Base-by-base conservation (phyloP, 129 eudicot genomes). In the Kitagawia praeruptora region DNA sequence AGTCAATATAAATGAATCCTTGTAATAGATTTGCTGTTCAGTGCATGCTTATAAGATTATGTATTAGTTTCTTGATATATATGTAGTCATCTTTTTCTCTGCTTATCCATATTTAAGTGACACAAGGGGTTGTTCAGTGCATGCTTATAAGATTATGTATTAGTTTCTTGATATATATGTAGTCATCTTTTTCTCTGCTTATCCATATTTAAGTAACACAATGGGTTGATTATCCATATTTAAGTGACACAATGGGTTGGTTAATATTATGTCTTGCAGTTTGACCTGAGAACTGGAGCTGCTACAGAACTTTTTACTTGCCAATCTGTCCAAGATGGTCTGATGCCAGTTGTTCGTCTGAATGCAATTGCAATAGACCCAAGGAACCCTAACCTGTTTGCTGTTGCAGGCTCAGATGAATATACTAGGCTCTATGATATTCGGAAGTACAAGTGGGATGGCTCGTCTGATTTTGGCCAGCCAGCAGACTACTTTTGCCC, bases 401-500 rank as follows among this genome's bases (percentile, higher is more conserved):
- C 86, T 44, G 87, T 89, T 51, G 97, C 88, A 21, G 97, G 97
- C 21, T 81, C 88, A 41, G 97, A 92, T 75, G 92, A 86, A 75
- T 92, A 81, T 81, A 75, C 92, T 61, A 89, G 97, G 78, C 80
- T 92, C 70, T 92, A 87, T 82, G 97, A 92, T 85, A 89, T 89
- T 63, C 91, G 97, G 27, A 85, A 53, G 63, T 83, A 83, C 74
- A 86, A 69, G 70, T 81, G 87, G 85, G 86, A 89, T 78, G 84
- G 87, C 27, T 89, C 95, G 40, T 46, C 88, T 80, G 85, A 78
- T 82, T 86, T 87, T 80, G 95, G 85, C 75, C 80, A 86, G 79
- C 97, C 97, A 48, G 83, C 80, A 41, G 87, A 89, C 85, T 85
- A 82, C 70, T 91, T 89, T 74, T 91, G 97, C 76, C 93, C 97